phyloP scores from a whole-genome alignment of 805 yeast genomes.

The Starmerella bacillaris region DNA sequence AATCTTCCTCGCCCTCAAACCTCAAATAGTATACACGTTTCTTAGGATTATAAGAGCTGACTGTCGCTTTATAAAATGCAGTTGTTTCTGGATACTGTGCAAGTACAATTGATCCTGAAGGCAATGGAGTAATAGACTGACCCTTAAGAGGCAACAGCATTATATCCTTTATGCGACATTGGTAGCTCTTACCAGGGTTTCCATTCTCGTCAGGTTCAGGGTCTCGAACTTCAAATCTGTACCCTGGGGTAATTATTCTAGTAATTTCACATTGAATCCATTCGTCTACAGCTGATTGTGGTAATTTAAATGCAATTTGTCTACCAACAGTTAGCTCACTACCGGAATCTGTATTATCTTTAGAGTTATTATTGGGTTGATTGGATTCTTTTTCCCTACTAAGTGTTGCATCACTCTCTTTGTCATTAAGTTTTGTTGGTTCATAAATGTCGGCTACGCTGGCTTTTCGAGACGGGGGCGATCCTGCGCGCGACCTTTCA shows the following conservation, averaged over 20 bases:
- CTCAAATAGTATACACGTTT: slow-evolving; percentile 26
- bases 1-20: slow-evolving; percentile 96
- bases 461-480: neutral
- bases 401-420: no score
- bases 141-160: slow-evolving; percentile 40
- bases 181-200: slow-evolving; percentile 71
- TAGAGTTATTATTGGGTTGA: neutral
- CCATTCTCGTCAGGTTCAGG: slow-evolving; percentile 94
- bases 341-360: neutral
- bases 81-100: slow-evolving; percentile 97
- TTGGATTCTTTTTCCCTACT: no score
- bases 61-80: slow-evolving; percentile 88
- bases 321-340: slow-evolving; percentile 37
- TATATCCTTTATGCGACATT: slow-evolving; percentile 65
- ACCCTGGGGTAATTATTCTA: slow-evolving; percentile 56
- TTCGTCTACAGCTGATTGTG: slow-evolving; percentile 55
- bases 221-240: slow-evolving; percentile 75
- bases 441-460: no score
- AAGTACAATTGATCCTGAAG: slow-evolving; percentile 63
- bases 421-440: no score
- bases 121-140: slow-evolving; percentile 32
- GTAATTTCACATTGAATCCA: slow-evolving; percentile 94
- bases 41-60: slow-evolving; percentile 30
- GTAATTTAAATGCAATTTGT: slow-evolving; percentile 72
- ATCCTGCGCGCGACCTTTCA: neutral